Evolutionary conservation across 2,329 filamentous ascomycete genomes (phyloP), one percentile per base, ranked within the genome.

Genomic region (Neopestalotiopsis rosae): DNA sequence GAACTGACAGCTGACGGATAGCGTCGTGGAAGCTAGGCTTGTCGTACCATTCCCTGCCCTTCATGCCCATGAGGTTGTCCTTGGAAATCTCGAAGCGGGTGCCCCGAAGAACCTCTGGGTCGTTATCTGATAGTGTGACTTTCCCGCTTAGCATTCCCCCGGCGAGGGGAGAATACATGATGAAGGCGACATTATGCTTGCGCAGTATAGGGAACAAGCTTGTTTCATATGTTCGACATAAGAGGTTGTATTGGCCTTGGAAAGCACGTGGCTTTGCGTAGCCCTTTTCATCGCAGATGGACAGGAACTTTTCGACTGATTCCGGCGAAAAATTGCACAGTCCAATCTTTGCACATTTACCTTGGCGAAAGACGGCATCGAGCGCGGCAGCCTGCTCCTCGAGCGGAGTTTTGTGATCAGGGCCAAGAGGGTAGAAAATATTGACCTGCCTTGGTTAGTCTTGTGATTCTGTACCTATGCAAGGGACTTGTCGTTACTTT

Each of bases 371-470:
- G 63, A 92, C 76, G 72, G 89, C 84, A 75, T 93, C 85, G 68
- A 90, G 82, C 5, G 85, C 88, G 73, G 86, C 83, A 14, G 92
- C 78, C 1, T 90, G 90, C 75, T 91, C 88, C 13, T 84, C 85
- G 70, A 92, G 89, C 0, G 87, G 86, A 1, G 76, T 70, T 1
- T n/a, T 69, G 86, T 87, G 65, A 71, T 78, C 74, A 88, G 82
- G 82, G 5, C 85, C 87, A 65, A 92, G 83, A 62, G 92, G 88
- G 85, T 90, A 91, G 1, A 90, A 90, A 67, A 91, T 81, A 58
- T 70, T 61, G 58, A 68, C 63, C 67, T 70, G 42, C 49, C 28
- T 17, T 10, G 13, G 9, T 61, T 13, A 40, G 30, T 30, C 1
- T 20, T 30, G 13, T 20, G 17, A 30, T 20, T 30, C 1, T 61